Percentiles rank a stretch among this genome's conserved stretches.
Evolutionary conservation across 805 yeast genomes (phyloP).

Genomic region (baker's yeast (Saccharomyces cerevisiae)): DNA sequence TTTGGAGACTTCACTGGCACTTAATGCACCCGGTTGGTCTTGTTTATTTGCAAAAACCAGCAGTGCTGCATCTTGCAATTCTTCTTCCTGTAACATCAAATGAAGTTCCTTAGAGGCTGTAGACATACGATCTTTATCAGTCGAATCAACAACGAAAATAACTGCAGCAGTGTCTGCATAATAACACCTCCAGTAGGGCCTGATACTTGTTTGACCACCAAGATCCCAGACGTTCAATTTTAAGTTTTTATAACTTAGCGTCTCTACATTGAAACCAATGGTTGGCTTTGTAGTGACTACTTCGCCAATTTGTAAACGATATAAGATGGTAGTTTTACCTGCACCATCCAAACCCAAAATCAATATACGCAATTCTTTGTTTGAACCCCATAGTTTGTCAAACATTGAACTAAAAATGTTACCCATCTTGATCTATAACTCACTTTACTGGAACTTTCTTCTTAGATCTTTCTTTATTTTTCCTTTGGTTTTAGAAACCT

Average conservation of each 20-base stretch:
- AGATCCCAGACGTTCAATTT: constrained; percentile 95
- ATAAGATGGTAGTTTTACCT: constrained; percentile 91
- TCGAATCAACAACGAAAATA: constrained; percentile 91
- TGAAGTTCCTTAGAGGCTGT: constrained; percentile 81
- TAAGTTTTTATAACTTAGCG: constrained; percentile 77
- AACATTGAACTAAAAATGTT: constrained; percentile 83
- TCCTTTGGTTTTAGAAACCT: too few species aligned
- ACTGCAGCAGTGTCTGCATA: constrained; percentile 93
- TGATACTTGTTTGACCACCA: constrained; percentile 91
- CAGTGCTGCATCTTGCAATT: constrained; percentile 76
- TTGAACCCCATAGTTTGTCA: constrained; percentile 79
- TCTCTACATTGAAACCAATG: constrained; percentile 93
- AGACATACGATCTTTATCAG: constrained; percentile 85
- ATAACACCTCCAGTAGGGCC: constrained; percentile 97
- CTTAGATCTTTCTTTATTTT: too few species aligned
- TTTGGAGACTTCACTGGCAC: constrained; percentile 87
- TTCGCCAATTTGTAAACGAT: constrained; percentile 80
- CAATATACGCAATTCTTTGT: constrained; percentile 81
- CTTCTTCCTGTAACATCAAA: constrained; percentile 87
- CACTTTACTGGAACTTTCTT: neutral
- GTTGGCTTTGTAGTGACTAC: constrained; percentile 73
- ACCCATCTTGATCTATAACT: constrained; percentile 47
- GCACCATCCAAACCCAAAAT: constrained; percentile 95
- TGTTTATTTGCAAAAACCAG: constrained; percentile 93
- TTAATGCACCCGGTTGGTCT: constrained; percentile 89